phyloP scores from a whole-genome alignment of 768 basidiomycete genomes.

The Russula earlei region DNA sequence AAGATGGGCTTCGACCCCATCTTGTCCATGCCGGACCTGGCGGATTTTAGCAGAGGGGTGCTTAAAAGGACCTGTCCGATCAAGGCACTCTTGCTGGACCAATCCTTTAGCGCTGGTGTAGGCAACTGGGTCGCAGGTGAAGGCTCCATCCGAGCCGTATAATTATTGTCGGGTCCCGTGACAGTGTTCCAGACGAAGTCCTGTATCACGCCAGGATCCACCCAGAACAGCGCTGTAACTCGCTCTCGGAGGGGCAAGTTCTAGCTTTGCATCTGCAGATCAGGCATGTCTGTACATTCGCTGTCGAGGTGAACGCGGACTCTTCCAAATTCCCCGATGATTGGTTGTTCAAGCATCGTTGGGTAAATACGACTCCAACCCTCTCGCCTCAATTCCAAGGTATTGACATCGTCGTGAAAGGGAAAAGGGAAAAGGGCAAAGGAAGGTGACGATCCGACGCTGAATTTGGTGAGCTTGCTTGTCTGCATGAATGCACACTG shows the following conservation, averaged over 20 bases:
- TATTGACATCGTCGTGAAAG: slow-evolving; percentile 26
- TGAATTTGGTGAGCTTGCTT: slow-evolving; percentile 37
- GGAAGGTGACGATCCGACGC: slow-evolving; percentile 15
- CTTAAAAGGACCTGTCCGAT: slow-evolving; percentile 52
- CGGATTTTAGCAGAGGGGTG: slow-evolving; percentile 40
- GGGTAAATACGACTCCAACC: slow-evolving; percentile 34
- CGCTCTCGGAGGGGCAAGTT: slow-evolving; percentile 42
- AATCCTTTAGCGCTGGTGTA: slow-evolving; percentile 72
- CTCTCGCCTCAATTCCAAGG: background rate
- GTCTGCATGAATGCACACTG: background rate
- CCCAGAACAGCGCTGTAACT: slow-evolving; percentile 57
- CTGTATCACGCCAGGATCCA: slow-evolving; percentile 67
- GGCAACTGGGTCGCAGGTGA: slow-evolving; percentile 77
- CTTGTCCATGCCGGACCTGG: slow-evolving; percentile 50
- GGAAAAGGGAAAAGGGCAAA: slow-evolving; percentile 50
- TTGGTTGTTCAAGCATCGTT: slow-evolving; percentile 63
- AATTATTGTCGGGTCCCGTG: background rate
- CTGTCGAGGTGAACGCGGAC: slow-evolving; percentile 65
- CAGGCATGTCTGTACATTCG: slow-evolving; percentile 44
- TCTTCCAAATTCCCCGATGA: slow-evolving; percentile 52
- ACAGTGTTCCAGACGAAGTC: slow-evolving; percentile 44
- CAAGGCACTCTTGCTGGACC: slow-evolving; percentile 69
- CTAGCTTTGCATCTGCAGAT: slow-evolving; percentile 43
- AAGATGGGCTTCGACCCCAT: slow-evolving; percentile 71
- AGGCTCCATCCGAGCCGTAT: background rate